Evolutionary conservation across 2,329 filamentous ascomycete genomes (phyloP), one percentile per base, ranked within the genome.

Genomic region (Aspergillus fructus): DNA sequence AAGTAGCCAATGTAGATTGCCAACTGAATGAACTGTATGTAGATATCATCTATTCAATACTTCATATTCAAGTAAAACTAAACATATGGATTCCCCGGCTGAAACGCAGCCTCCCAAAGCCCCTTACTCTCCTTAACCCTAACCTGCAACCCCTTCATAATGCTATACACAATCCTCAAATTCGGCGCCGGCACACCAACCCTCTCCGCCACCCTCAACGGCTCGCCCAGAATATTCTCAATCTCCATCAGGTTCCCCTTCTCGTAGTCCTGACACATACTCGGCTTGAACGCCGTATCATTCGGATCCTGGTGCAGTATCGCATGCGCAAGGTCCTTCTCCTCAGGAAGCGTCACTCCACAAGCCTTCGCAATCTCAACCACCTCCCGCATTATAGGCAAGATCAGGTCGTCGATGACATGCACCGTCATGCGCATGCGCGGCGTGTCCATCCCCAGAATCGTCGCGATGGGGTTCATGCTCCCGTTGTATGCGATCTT

Each of bases 151-250:
- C 62, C 66, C 48, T 66, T 67, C 53, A 68, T 60, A 5, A 71
- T 53, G 3, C 59, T 60, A 57, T 72, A 73, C n/a, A 72, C 40
- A 15, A 60, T 63, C 11, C 55, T 62, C 12, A 71, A 47, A 3
- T 61, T 67, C 3, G 68, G 70, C 60, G 68, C 66, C 3, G 63
- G 39, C 8, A 85, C 81, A 1, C 81, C 81, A 0, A 73, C 67
- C 33, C 66, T 67, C 60, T 77, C 76, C 0, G 78, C 83, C 62
- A 82, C 82, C 3, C 79, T 71, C 46, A 85, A 59, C n/a, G 83
- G 81, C 70, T 85, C 83, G 1, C 83, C 83, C 3, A 85, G 68
- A 37, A 85, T 76, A 59, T 80, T 83, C 65, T 85, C 82, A 48
- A 79, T 77, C 66, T 86, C 83, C 58, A 83, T 80, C 52, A 77